Conservation (phyloP, 1,139 yeast genomes). For the Pichia sp. region DNA sequence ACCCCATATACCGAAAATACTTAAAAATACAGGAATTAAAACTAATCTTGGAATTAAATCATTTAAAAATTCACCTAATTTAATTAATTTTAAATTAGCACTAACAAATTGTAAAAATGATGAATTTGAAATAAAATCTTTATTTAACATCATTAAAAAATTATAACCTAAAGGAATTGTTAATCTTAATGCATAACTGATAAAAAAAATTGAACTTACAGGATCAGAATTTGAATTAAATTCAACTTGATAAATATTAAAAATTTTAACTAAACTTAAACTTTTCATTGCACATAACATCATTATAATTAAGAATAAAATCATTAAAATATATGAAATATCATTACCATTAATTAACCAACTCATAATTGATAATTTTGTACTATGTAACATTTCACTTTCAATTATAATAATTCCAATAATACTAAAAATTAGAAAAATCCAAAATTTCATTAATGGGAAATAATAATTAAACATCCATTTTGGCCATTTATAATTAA, state of each 20-base stretch:
- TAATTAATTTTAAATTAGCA: constrained; percentile 65
- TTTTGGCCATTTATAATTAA: constrained; percentile 3
- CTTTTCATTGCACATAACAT: constrained; percentile 58
- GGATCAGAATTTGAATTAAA: constrained; percentile 60
- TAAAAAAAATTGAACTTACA: constrained; percentile 67
- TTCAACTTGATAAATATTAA: constrained; percentile 72
- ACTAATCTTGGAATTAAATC: constrained; percentile 70
- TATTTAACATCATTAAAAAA: constrained; percentile 59
- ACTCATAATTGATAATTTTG: constrained; percentile 57
- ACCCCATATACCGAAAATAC: constrained; percentile 66
- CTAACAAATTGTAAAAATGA: constrained; percentile 61
- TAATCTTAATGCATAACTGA: constrained; percentile 74
- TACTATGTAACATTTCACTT: constrained; percentile 72
- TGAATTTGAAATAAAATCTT: constrained; percentile 24
- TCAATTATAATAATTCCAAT: constrained; percentile 55
- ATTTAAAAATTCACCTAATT: constrained; percentile 66
- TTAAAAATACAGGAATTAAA: constrained; percentile 55
- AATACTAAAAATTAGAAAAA: constrained; percentile 35
- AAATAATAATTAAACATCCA: constrained; percentile 15
- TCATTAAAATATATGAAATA: constrained; percentile 35
- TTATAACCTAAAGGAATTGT: constrained; percentile 80
- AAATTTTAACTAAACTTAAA: constrained; percentile 59
- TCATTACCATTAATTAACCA: constrained; percentile 30
- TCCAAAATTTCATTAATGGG: constrained; percentile 41
- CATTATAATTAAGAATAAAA: constrained; percentile 57